Conservation (phyloP, 2,329 filamentous ascomycete species). For the Diaporthe citrichinensis region DNA sequence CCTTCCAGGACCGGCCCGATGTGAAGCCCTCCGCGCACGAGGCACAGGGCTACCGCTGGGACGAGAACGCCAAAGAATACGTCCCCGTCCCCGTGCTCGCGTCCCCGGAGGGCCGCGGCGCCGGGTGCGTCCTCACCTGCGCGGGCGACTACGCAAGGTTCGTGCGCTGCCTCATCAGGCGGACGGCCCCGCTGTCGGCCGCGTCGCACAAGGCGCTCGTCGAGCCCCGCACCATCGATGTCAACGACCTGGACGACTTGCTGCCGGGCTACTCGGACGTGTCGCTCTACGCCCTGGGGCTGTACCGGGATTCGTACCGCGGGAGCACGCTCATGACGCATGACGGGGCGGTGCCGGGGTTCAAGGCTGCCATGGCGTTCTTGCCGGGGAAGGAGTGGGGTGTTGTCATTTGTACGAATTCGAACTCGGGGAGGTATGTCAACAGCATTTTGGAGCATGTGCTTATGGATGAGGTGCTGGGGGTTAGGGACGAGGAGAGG, state of each 20-base stretch:
- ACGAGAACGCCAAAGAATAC: background rate
- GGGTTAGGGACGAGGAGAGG: background rate
- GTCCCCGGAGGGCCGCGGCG: slow-evolving; percentile 22
- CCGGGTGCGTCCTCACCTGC: background rate
- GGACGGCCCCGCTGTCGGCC: background rate
- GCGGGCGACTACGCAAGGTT: slow-evolving; percentile 7
- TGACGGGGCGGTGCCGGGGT: background rate
- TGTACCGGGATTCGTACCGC: slow-evolving; percentile 1
- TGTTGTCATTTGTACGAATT: background rate
- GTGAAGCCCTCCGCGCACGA: background rate
- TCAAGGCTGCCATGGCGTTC: background rate
- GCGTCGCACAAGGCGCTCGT: background rate
- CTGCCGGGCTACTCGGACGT: background rate
- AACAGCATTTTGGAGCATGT: background rate
- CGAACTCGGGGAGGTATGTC: background rate
- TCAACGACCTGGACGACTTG: background rate
- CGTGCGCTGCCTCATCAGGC: slow-evolving; percentile 7
- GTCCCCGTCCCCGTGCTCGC: background rate
- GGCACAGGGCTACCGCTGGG: slow-evolving; percentile 6
- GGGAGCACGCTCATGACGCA: background rate
- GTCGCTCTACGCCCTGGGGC: background rate
- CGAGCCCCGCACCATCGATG: slow-evolving; percentile 4
- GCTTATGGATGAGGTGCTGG: slow-evolving; percentile 5
- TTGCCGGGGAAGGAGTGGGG: background rate
- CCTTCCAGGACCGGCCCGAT: slow-evolving; percentile 25